Percentiles rank a stretch among this genome's conserved stretches.
Conservation (phyloP, 257 asterid genomes). For the Mentha longifolia region DNA sequence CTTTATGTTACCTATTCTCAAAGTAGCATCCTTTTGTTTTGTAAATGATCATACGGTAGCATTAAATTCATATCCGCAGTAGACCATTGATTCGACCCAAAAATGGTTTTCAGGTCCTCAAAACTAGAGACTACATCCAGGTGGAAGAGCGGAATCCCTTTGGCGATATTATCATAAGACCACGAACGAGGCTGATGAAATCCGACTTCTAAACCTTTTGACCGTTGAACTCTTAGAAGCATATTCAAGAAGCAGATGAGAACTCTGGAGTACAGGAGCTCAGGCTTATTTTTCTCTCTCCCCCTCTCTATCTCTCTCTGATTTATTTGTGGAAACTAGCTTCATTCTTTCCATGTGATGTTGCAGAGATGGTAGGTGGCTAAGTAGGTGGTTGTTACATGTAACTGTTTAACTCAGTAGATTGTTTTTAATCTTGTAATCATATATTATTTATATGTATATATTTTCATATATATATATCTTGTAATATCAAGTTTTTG, state of each 20-base stretch:
- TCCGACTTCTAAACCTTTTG: constrained; percentile 40
- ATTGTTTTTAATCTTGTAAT: constrained; percentile 35
- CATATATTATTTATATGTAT: constrained; percentile 39
- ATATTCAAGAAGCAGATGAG: constrained; percentile 12
- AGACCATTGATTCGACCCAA: not conserved
- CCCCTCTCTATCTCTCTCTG: too few relatives aligned
- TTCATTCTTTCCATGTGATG: constrained; percentile 30
- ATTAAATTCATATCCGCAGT: not conserved
- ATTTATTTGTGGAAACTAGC: constrained; percentile 29
- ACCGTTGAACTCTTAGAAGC: constrained; percentile 15
- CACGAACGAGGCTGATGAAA: constrained; percentile 62
- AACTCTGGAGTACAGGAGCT: constrained; percentile 26
- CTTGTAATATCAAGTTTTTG: constrained; percentile 30
- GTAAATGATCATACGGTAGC: not conserved
- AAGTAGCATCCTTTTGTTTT: not conserved
- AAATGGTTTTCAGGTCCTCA: constrained; percentile 54
- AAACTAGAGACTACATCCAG: constrained; percentile 74
- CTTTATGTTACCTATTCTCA: not conserved
- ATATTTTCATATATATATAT: constrained; percentile 19
- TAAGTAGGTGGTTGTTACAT: constrained; percentile 31
- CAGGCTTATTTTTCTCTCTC: not conserved
- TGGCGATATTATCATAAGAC: constrained; percentile 53
- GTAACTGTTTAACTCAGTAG: constrained; percentile 31
- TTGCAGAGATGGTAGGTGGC: constrained; percentile 31
- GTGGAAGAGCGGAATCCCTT: constrained; percentile 61